Percentiles rank a stretch among this genome's conserved stretches.
These are phyloP conservation scores for Xylaria sp. DNA, from an alignment of 2,329 filamentous ascomycete genomes.

Conservation along the genomic window DNA sequence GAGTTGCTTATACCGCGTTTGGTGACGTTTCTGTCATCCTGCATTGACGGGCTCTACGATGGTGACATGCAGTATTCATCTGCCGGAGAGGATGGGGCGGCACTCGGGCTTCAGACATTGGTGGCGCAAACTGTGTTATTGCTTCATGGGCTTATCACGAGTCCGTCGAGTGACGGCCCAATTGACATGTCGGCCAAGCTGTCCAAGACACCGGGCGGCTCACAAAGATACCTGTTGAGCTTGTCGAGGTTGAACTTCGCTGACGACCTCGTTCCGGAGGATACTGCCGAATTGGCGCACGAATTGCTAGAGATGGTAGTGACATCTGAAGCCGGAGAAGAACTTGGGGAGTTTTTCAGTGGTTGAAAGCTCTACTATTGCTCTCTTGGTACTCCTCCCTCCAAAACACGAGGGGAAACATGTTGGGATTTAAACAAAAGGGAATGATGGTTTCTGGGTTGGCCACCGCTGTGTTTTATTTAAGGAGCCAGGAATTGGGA, in stretches of 20 bases:
- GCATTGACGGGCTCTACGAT: constrained; percentile 71
- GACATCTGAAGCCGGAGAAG: constrained; percentile 63
- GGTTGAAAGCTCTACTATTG: constrained; percentile 15
- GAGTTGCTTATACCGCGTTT: constrained; percentile 67
- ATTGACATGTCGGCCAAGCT: constrained; percentile 68
- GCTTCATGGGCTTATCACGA: constrained; percentile 49
- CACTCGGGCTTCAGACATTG: constrained; percentile 39
- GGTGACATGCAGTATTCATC: constrained; percentile 40
- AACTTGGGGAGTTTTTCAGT: constrained; percentile 36
- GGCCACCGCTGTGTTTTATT: no score
- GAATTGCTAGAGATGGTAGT: constrained; percentile 74
- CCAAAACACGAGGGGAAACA: no score
- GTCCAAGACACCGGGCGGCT: constrained; percentile 61
- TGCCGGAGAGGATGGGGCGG: constrained; percentile 16
- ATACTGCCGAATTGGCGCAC: constrained; percentile 75
- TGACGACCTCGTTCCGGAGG: constrained; percentile 70
- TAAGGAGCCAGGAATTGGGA: constrained; percentile 1
- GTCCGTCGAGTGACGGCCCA: constrained; percentile 39
- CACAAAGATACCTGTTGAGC: constrained; percentile 76
- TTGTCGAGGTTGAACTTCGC: constrained; percentile 81
- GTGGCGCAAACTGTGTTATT: constrained; percentile 46
- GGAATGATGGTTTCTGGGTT: constrained; percentile 1
- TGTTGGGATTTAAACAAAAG: not conserved
- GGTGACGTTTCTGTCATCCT: constrained; percentile 56
- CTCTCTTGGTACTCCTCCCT: no score